Evolutionary conservation across 2,329 filamentous ascomycete species (phyloP).

Genomic region (Spiromastix sp.): DNA sequence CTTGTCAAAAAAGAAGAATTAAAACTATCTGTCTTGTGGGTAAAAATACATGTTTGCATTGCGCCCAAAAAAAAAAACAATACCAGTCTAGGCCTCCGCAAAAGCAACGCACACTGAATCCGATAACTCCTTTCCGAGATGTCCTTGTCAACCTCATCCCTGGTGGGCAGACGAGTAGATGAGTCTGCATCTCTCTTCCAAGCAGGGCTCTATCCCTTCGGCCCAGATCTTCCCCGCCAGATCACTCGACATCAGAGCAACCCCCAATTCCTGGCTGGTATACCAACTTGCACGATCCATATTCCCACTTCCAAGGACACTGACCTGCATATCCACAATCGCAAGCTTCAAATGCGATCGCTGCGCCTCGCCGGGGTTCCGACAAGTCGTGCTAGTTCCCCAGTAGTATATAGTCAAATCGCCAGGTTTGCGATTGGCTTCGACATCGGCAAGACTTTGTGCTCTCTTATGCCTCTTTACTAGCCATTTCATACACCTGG

Average conservation of each 20-base stretch:
- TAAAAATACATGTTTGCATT: no score
- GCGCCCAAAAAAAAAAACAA: no score
- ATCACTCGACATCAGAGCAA: constrained; percentile 42
- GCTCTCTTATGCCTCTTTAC: background rate
- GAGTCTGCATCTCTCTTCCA: background rate
- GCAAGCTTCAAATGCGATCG: constrained; percentile 68
- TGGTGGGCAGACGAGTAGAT: no score
- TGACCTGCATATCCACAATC: constrained; percentile 57
- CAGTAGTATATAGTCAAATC: constrained; percentile 1
- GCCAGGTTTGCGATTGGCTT: background rate
- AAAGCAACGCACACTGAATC: no score
- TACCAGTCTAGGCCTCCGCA: no score
- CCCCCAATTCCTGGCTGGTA: constrained; percentile 73
- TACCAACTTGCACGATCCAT: constrained; percentile 80
- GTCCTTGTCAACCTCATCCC: no score
- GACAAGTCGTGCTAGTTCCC: background rate
- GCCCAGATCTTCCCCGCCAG: constrained; percentile 26
- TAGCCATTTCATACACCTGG: constrained; percentile 47
- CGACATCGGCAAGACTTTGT: background rate
- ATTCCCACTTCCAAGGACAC: constrained; percentile 69
- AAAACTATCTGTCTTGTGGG: no score
- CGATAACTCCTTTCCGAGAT: no score
- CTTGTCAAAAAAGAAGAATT: no score
- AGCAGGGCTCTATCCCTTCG: background rate
- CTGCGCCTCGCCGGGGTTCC: background rate